Base-by-base conservation (phyloP, 768 basidiomycete species). In the Pisolithus albus region DNA sequence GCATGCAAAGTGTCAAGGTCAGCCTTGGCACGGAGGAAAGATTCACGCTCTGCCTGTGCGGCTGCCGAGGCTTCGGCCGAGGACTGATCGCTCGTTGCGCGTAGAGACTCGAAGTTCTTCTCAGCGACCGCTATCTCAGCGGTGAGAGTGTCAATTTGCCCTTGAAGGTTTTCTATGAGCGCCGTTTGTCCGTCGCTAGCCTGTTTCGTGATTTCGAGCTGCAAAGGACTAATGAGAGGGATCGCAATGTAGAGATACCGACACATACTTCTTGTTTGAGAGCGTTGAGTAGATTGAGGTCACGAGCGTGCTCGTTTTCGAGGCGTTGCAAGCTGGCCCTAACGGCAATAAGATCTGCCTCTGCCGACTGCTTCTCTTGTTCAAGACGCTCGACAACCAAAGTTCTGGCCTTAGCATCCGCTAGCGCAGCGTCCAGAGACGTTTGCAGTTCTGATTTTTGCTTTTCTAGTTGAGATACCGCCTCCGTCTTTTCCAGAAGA, bases 31-130 rank as follows among this genome's bases (percentile, higher is more conserved):
- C 81, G 81, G 18, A 79, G 59, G 26, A 88, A 72, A 19, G 81
- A 79, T 58, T 83, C 83, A 18, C 75, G 83, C 54, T 88, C 83
- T 38, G 74, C 67, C 41, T 77, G 72, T n/a, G 80, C 79, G 15
- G 80, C 79, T 15, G 74, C 72, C 1, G 74, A 65, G 0, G 77
- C 72, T 26, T 71, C 73, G 1, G 73, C 66, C 4, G 70, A 62
- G 13, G 73, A 70, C 6, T 75, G 66, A 13, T 75, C 74, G 23
- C 78, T 74, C 2, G 73, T 72, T 11, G 70, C 59, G 54, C 77
- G 74, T 16, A 84, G 66, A 3, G 66, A 66, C 26, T 80, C 77
- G 16, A 88, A 63, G 39, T 75, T 75, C 55, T 76, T 76, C 54
- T 80, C 78, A 10, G 79, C 73, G 16, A 73, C 66, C 4, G 65